A percentile compares a stretch with the other conserved stretches of the same genome.
phyloP scores from a whole-genome alignment of 2,329 filamentous ascomycete species.

The Fusarium burgessii region DNA sequence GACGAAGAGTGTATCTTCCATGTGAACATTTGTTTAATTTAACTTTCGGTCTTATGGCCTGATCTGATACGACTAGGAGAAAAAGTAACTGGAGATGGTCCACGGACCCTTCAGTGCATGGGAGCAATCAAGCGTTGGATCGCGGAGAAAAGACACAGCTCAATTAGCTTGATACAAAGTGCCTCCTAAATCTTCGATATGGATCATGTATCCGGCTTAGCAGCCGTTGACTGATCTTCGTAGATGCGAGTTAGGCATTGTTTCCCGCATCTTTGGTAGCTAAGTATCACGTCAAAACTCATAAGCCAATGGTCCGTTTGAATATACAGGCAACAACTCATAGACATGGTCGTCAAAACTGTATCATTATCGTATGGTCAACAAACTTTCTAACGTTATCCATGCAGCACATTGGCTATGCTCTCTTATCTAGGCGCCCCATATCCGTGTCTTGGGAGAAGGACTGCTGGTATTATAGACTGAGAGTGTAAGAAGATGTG shows the following conservation, averaged over 20 bases:
- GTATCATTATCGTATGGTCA: background rate
- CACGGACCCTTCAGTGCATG: background rate
- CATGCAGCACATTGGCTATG: background rate
- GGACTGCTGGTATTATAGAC: background rate
- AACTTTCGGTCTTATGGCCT: background rate
- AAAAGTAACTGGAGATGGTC: background rate
- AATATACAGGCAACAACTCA: conserved; percentile 3
- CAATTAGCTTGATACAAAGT: background rate
- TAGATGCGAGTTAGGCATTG: background rate
- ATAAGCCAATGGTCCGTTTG: background rate
- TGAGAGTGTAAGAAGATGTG: background rate
- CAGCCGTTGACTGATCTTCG: background rate
- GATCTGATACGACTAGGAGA: background rate
- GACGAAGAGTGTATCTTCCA: background rate
- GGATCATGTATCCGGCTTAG: background rate
- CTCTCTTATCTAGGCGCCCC: background rate
- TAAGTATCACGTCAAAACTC: background rate
- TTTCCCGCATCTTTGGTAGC: background rate
- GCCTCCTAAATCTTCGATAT: background rate
- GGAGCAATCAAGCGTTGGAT: background rate
- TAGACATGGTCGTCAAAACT: background rate
- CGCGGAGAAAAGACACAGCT: background rate
- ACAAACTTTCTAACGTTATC: background rate
- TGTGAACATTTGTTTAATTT: background rate
- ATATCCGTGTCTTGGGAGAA: background rate